Percentiles rank a stretch among this genome's conserved stretches.
Conservation (phyloP, 2,329 filamentous ascomycete genomes). For the Pseudogymnoascus sp. region DNA sequence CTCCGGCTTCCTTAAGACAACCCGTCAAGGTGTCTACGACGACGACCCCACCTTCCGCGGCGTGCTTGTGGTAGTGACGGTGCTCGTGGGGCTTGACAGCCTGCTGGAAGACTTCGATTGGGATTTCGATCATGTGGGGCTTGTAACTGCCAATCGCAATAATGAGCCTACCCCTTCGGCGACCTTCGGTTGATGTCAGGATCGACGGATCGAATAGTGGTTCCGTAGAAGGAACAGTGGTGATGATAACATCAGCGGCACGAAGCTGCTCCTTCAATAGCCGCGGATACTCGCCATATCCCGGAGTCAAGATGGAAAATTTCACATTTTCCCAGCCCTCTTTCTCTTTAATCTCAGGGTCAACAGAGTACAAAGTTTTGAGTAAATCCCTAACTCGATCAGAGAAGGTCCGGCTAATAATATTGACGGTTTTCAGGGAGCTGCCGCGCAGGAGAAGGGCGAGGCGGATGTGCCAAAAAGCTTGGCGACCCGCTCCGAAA, state of each 20-base stretch:
- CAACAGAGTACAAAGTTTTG: constrained; percentile 39
- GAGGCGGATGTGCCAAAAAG: constrained; percentile 88
- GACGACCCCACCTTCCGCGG: constrained; percentile 55
- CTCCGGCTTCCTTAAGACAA: constrained; percentile 75
- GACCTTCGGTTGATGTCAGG: constrained; percentile 63
- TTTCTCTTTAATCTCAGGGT: constrained; percentile 37
- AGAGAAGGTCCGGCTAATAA: constrained; percentile 69
- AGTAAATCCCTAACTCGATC: constrained; percentile 47
- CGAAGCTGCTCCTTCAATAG: constrained; percentile 64
- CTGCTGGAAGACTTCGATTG: constrained; percentile 65
- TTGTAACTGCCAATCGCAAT: constrained; percentile 64
- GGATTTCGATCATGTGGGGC: constrained; percentile 73
- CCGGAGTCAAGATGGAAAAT: constrained; percentile 61
- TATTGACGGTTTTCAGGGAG: constrained; percentile 71
- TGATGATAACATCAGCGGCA: constrained; percentile 74
- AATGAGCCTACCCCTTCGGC: constrained; percentile 63
- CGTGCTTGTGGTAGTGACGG: constrained; percentile 59
- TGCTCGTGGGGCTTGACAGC: constrained; percentile 47
- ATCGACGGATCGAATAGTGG: constrained; percentile 69
- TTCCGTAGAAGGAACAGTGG: constrained; percentile 69
- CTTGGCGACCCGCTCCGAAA: constrained; percentile 83
- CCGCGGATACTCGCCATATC: constrained; percentile 59
- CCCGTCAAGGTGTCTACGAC: constrained; percentile 72
- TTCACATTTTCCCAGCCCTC: constrained; percentile 60
- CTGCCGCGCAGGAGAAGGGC: constrained; percentile 63